Evolutionary conservation across 2,329 filamentous ascomycete species (phyloP).

Genomic region (Cladosporium austrohemisphaericum): DNA sequence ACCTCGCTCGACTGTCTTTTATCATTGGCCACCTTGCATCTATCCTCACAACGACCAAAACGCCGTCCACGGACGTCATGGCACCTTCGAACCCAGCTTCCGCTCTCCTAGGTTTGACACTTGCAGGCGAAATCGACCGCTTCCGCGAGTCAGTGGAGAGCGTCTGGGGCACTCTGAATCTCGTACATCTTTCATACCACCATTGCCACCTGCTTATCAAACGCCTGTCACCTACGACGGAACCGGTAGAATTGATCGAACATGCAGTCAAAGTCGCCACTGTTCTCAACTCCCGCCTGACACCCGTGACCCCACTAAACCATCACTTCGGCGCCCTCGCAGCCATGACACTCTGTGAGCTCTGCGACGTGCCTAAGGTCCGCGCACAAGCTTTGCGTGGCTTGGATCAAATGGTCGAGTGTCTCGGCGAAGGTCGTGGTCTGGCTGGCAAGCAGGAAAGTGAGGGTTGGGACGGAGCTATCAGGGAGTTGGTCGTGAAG

Average conservation of each 20-base stretch:
- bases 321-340: conserved; percentile 63
- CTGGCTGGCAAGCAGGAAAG: conserved; percentile 41
- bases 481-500: conserved; percentile 49
- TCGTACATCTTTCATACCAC: conserved; percentile 67
- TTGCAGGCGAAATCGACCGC: conserved; percentile 59
- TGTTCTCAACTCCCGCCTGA: conserved; percentile 55
- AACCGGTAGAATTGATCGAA: conserved; percentile 57
- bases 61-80: conserved; percentile 43
- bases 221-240: conserved; percentile 55
- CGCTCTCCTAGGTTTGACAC: conserved; percentile 47
- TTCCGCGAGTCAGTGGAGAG: conserved; percentile 62
- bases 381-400: conserved; percentile 56
- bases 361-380: conserved; percentile 54
- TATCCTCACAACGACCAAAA: conserved; percentile 44
- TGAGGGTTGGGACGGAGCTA: conserved; percentile 56
- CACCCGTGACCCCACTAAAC: conserved; percentile 59
- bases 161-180: conserved; percentile 50
- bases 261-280: conserved; percentile 57
- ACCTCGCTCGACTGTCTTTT: conserved; percentile 61
- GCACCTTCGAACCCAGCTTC: conserved; percentile 39
- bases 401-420: conserved; percentile 55
- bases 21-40: conserved; percentile 55
- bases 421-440: conserved; percentile 43
- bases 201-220: conserved; percentile 64
- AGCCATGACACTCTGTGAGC: conserved; percentile 58